Evolutionary conservation across 2,329 filamentous ascomycete genomes (phyloP).

Genomic region (Trichoderma endophyticum): DNA sequence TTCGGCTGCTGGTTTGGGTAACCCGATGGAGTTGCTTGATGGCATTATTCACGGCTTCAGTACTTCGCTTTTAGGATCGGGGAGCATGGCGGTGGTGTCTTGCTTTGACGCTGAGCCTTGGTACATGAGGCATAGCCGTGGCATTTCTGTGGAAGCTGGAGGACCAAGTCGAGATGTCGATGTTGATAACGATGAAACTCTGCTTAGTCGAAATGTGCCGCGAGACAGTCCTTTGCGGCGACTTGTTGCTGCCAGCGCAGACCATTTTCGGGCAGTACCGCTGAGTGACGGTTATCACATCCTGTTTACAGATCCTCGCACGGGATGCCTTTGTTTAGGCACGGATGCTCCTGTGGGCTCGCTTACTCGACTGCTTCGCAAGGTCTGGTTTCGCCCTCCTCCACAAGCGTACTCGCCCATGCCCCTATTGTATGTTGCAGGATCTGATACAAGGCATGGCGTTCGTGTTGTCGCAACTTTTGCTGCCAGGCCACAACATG

Average conservation of each 20-base stretch:
- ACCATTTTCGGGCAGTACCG: constrained; percentile 62
- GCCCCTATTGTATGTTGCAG: constrained; percentile 54
- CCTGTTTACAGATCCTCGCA: constrained; percentile 60
- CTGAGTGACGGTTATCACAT: constrained; percentile 64
- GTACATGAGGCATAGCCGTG: not conserved
- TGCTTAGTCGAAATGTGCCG: constrained; percentile 21
- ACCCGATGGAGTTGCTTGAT: constrained; percentile 22
- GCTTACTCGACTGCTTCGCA: constrained; percentile 51
- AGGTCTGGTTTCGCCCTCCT: constrained; percentile 50
- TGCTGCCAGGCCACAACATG: constrained; percentile 30
- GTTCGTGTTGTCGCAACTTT: constrained; percentile 58
- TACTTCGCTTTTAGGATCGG: constrained; percentile 23
- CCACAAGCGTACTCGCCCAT: constrained; percentile 28
- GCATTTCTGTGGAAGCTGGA: not conserved
- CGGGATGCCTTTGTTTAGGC: constrained; percentile 56
- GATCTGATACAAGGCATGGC: constrained; percentile 55
- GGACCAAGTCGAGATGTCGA: not conserved
- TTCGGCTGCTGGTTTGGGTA: constrained; percentile 46
- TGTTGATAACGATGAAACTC: constrained; percentile 13
- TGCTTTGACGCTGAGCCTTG: constrained; percentile 19
- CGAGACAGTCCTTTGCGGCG: constrained; percentile 22
- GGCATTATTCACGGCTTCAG: constrained; percentile 25
- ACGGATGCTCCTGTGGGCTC: constrained; percentile 56
- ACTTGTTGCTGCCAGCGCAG: constrained; percentile 44
- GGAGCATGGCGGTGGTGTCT: constrained; percentile 24